Conservation (phyloP, 2,329 filamentous ascomycete genomes). For the Claviceps pusilla region DNA sequence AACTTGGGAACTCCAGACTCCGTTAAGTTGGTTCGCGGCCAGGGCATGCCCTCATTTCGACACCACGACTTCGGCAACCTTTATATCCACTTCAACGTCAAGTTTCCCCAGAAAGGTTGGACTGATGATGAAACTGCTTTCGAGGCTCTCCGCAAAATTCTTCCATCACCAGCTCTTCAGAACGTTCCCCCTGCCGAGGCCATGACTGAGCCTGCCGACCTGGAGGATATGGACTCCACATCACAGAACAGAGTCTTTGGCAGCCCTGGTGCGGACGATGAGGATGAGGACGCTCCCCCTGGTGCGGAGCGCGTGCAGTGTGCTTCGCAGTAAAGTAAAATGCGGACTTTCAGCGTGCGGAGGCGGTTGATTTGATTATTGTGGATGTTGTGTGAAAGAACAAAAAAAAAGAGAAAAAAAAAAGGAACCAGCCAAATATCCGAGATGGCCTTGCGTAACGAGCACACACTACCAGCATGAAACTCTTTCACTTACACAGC, state of each 20-base stretch:
- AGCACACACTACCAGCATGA: constrained; percentile 3
- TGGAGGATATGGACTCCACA: constrained; percentile 69
- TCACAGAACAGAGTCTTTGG: constrained; percentile 52
- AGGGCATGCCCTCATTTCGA: constrained; percentile 92
- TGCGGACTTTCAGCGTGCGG: not conserved
- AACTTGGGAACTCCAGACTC: constrained; percentile 41
- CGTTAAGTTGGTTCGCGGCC: constrained; percentile 85
- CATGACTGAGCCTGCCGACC: constrained; percentile 79
- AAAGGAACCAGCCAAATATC: not conserved
- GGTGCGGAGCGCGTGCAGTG: constrained; percentile 73
- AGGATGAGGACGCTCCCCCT: constrained; percentile 65
- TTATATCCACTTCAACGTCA: constrained; percentile 94
- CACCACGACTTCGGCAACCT: constrained; percentile 94
- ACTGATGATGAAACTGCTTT: constrained; percentile 54
- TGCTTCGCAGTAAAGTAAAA: constrained; percentile 59
- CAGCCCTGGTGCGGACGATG: constrained; percentile 47
- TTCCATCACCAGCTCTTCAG: constrained; percentile 55
- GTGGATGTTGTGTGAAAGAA: constrained; percentile 2
- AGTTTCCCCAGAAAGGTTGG: constrained; percentile 77
- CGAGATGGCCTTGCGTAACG: constrained; percentile 3
- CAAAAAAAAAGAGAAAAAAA: too few species aligned
- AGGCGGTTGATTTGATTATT: not conserved
- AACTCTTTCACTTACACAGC: constrained; percentile 5
- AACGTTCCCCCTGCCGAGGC: constrained; percentile 60
- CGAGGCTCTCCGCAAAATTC: constrained; percentile 63